These are phyloP conservation scores for Pezicula radicicola DNA, from an alignment of 2,329 filamentous ascomycete species.

Conservation along the genomic window DNA sequence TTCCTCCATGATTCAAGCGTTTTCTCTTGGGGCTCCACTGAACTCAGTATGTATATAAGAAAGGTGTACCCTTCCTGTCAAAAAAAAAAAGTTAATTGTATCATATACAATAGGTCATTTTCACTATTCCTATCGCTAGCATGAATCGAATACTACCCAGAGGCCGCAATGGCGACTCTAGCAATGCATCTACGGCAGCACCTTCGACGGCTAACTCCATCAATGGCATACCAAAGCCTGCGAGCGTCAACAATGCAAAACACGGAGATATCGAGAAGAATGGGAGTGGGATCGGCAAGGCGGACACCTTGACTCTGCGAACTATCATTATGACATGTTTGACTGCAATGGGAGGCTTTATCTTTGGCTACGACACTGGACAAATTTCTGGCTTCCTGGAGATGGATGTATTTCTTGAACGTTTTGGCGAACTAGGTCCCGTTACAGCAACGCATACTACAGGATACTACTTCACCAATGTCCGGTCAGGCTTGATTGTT, in stretches of 20 bases:
- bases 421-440: slow-evolving; percentile 44
- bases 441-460: slow-evolving; percentile 18
- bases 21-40: too few species aligned
- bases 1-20: too few species aligned
- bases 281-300: not conserved
- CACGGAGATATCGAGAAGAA: not conserved
- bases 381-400: slow-evolving; percentile 55
- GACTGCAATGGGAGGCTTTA: slow-evolving; percentile 27
- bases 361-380: slow-evolving; percentile 31
- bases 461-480: slow-evolving; percentile 48
- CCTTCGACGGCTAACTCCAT: not conserved
- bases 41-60: too few species aligned
- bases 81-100: too few species aligned
- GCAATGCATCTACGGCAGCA: not conserved
- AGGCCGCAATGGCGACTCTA: not conserved
- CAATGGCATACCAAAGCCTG: not conserved
- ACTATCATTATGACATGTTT: slow-evolving; percentile 19
- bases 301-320: slow-evolving; percentile 12
- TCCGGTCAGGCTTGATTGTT: slow-evolving; percentile 61
- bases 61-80: too few species aligned
- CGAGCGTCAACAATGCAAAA: not conserved
- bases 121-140: not conserved
- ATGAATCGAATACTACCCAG: not conserved
- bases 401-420: slow-evolving; percentile 53
- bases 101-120: too few species aligned